Conservation (phyloP, 768 basidiomycete genomes). For the Xanthoconium purpureum region DNA sequence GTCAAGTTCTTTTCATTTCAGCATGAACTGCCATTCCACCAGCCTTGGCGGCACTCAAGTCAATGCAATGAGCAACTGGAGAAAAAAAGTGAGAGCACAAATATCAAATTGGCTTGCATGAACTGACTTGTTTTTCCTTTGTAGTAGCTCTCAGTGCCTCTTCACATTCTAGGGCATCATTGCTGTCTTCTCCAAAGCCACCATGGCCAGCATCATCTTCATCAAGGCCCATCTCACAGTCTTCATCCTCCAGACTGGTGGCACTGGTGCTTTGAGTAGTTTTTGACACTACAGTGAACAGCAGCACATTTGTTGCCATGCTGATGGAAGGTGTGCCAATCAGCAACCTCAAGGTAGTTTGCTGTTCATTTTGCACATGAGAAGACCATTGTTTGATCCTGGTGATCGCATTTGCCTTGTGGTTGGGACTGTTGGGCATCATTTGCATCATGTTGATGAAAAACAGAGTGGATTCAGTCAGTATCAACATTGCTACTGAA, state of each 20-base stretch:
- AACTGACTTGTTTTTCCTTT: too few species aligned
- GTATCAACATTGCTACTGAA: not conserved
- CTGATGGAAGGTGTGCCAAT: not conserved
- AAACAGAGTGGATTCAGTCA: not conserved
- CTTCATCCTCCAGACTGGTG: not conserved
- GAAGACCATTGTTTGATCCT: not conserved
- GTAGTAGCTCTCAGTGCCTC: too few species aligned
- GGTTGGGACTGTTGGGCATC: not conserved
- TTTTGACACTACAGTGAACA: not conserved
- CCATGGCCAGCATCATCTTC: too few species aligned
- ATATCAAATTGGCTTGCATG: too few species aligned
- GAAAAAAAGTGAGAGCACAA: too few species aligned
- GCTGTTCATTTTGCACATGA: not conserved
- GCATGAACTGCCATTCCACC: too few species aligned
- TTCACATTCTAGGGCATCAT: not conserved
- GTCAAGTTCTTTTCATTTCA: too few species aligned
- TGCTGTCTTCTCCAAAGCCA: not conserved
- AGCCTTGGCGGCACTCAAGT: too few species aligned
- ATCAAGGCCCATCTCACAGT: not conserved
- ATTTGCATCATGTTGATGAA: not conserved
- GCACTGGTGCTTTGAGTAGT: not conserved
- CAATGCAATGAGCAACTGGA: too few species aligned
- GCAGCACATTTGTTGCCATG: not conserved
- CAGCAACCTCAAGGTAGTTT: not conserved
- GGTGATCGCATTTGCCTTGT: not conserved